phyloP scores from a whole-genome alignment of 108 stramenopile genomes.

The Pseudonitzschia multiseries region DNA sequence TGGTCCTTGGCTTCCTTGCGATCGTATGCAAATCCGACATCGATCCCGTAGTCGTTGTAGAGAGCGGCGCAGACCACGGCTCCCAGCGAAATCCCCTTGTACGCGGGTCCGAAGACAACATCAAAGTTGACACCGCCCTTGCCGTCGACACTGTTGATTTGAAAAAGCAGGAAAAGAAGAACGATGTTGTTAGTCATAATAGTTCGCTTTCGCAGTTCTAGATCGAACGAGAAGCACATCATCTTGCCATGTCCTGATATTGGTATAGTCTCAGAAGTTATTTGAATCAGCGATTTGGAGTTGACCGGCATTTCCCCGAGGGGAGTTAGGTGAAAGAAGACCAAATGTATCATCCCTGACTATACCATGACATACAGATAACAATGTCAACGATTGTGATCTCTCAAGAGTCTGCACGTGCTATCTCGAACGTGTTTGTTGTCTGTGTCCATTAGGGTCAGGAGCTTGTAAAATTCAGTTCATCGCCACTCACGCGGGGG shows the following conservation, averaged over 20 bases:
- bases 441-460: slow-evolving; percentile 34
- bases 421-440: slow-evolving; percentile 7
- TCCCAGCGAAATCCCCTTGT: slow-evolving; percentile 99
- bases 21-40: slow-evolving; percentile 93
- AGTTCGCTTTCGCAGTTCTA: too few relatives aligned
- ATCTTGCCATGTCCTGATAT: neutral
- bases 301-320: slow-evolving; percentile 74
- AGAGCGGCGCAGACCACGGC: slow-evolving; percentile 91
- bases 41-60: slow-evolving; percentile 76
- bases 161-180: slow-evolving; percentile 21
- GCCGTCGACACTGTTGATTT: slow-evolving; percentile 44
- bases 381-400: neutral
- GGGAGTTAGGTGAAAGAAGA: slow-evolving; percentile 83
- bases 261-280: slow-evolving; percentile 57
- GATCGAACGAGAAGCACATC: neutral
- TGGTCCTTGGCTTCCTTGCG: slow-evolving; percentile 99
- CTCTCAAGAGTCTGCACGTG: slow-evolving; percentile 1
- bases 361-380: neutral
- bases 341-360: slow-evolving; percentile 62
- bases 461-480: slow-evolving; percentile 55
- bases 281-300: slow-evolving; percentile 71
- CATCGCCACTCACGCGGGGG: slow-evolving; percentile 84
- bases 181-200: neutral
- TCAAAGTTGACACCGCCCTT: slow-evolving; percentile 84
- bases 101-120: slow-evolving; percentile 98